Base-by-base conservation (phyloP, 108 stramenopile species). In the Pseudonitzschia pungens region DNA sequence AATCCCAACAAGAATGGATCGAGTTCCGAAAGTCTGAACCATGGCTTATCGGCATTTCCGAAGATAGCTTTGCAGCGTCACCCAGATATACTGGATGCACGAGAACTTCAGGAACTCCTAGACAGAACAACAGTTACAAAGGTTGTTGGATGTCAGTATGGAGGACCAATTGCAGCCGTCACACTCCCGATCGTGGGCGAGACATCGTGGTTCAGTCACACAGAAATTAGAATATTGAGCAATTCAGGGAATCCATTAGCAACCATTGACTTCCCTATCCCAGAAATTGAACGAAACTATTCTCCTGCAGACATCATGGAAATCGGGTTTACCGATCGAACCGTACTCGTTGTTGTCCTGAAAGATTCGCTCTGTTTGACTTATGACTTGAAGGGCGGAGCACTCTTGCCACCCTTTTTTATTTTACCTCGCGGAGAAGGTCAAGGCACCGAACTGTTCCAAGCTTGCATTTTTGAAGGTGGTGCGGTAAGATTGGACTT, bases 61-160 rank as follows among this genome's bases (percentile, higher is more conserved):
- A 69, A 71, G 20, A 56, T 75, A 41, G 73, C 73, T 3, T 52
- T 80, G 67, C 75, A 83, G 51, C 69, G 74, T 45, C 53, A 70
- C 72, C 70, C 71, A 50, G 71, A 64, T 2, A 53, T 75, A 74
- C 58, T 78, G 20, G 74, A 79, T 73, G 55, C 78, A 20, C 42
- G 66, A 21, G 87, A 87, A 52, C 60, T 92, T 7, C 72, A 76
- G 24, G 77, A 87, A 66, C 62, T 89, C 11, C 63, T 90, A 52
- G 76, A 83, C 55, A 84, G 81, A 33, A 81, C 92, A 10, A 93
- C 92, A 0, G 75, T 80, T 29, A 93, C 92, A 9, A 75, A 86
- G 27, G 87, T 91, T 20, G 87, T 81, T 10, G 89, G 86, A 20
- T 93, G 90, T 84, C 87, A 88, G n/a, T 78, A 91, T 64, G 92